phyloP scores from a whole-genome alignment of 139 green algal genomes.

The Chlamydomonas applanata region DNA sequence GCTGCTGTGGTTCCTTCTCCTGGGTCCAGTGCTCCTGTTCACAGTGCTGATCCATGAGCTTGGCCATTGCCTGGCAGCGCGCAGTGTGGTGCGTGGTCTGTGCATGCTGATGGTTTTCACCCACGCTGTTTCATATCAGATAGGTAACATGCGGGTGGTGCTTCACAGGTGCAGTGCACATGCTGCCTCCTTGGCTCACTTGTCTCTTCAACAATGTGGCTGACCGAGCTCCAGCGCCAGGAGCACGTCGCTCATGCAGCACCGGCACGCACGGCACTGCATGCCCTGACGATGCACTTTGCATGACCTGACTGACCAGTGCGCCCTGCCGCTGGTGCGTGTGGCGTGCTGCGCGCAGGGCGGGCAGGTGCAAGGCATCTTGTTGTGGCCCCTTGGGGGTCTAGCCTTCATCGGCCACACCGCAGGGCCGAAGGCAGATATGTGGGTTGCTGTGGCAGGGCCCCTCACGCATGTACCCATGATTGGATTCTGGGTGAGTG shows the following conservation, averaged over 20 bases:
- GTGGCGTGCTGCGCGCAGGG: constrained; percentile 13
- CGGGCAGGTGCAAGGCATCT: constrained; percentile 48
- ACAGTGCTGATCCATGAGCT: constrained; percentile 72
- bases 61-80: constrained; percentile 51
- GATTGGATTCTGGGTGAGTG: constrained; percentile 49
- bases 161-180: no score
- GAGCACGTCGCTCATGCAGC: neutral
- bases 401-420: constrained; percentile 70
- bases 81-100: constrained; percentile 10
- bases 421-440: constrained; percentile 52
- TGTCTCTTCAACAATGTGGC: neutral
- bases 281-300: no score
- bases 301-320: no score
- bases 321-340: neutral
- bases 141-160: no score
- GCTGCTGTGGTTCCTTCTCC: constrained; percentile 39
- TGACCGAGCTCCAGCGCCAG: neutral
- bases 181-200: neutral
- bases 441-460: constrained; percentile 68
- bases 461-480: constrained; percentile 77
- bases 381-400: constrained; percentile 80
- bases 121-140: neutral
- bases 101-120: no score
- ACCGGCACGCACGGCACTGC: no score
- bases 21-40: constrained; percentile 57